Base-by-base conservation (phyloP, 2,329 filamentous ascomycete genomes). In the Scleromitrula shiraiana region DNA sequence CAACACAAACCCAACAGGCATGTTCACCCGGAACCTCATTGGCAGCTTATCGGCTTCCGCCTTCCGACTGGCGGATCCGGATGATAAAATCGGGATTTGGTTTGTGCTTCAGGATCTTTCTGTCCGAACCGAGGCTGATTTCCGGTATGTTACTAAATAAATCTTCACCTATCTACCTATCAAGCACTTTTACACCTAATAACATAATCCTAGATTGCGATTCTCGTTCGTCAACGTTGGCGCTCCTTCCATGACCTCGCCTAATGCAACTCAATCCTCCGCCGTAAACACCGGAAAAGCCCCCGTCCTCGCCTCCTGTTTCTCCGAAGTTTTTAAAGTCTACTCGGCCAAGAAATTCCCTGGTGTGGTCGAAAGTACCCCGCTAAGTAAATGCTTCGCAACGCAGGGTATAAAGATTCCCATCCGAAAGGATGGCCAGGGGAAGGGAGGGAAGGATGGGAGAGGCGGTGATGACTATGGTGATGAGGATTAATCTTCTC, bases 271-370 rank as follows among this genome's bases (percentile, higher is more conserved):
- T 51, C 57, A 65, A 60, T 67, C 64, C 65, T 70, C 29, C n/a
- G 24, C 20, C 3, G 71, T 94, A 51, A 93, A 89, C 65, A 83
- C 78, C 30, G 84, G 82, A 48, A 82, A 81, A 53, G 86, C 87
- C 0, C 87, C 87, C 0, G 84, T 96, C 10, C 76, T 97, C 15
- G 89, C 91, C 1, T 85, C 83, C 7, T 83, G 82, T 59, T 97
- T 91, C 68, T 94, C 87, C 40, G 85, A 95, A 4, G 76, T 82
- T 2, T 97, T 98, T 72, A 87, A 88, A 46, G 93, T 98, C 24
- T 97, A 85, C 68, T 95, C 88, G 2, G 93, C 93, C 40, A 98
- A 98, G 75, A 96, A 96, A 62, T 98, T 98, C 67, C 93, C 93
- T 0, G 93, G 93, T 33, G 93, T 98, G 1, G 95, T 95, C 50